A percentile compares a stretch with the other conserved stretches of the same genome.
phyloP scores from a whole-genome alignment of 140 eudicot genomes.

The Bidens hawaiensis region DNA sequence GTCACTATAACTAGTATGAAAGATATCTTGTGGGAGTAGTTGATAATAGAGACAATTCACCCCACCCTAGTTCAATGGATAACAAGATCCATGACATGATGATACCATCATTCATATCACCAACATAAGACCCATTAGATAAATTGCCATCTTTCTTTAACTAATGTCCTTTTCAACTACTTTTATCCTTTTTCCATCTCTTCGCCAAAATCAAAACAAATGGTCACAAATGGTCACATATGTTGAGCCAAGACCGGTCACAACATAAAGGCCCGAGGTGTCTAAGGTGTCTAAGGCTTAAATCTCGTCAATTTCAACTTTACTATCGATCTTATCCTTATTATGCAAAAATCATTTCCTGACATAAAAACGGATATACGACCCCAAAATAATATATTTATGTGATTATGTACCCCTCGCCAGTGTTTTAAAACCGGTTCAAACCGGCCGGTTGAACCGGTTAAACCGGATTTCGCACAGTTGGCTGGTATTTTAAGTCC shows the following conservation, averaged over 20 bases:
- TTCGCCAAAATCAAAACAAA: background rate
- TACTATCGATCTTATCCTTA: background rate
- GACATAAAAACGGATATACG: too few species aligned
- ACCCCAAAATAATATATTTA: too few species aligned
- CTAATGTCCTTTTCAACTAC: background rate
- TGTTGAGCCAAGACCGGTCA: background rate
- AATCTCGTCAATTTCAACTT: background rate
- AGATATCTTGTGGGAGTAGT: conserved; percentile 15
- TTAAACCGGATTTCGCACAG: too few species aligned
- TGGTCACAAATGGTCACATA: background rate
- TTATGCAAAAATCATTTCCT: too few species aligned
- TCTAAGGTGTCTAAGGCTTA: background rate
- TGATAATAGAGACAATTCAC: conserved; percentile 28
- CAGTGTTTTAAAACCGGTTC: too few species aligned
- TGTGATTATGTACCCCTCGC: too few species aligned
- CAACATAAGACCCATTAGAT: conserved; percentile 13
- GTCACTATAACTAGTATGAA: conserved; percentile 8
- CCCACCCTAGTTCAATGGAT: conserved; percentile 19
- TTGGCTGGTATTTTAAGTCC: too few species aligned
- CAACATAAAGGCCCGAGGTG: background rate
- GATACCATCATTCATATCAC: conserved; percentile 7
- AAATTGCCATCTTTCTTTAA: conserved; percentile 13
- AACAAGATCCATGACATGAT: conserved; percentile 11
- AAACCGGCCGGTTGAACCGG: too few species aligned
- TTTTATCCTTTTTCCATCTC: background rate